Evolutionary conservation across 495 filamentous ascomycete genomes (phyloP).

Genomic region (Penicillium cinerascens): DNA sequence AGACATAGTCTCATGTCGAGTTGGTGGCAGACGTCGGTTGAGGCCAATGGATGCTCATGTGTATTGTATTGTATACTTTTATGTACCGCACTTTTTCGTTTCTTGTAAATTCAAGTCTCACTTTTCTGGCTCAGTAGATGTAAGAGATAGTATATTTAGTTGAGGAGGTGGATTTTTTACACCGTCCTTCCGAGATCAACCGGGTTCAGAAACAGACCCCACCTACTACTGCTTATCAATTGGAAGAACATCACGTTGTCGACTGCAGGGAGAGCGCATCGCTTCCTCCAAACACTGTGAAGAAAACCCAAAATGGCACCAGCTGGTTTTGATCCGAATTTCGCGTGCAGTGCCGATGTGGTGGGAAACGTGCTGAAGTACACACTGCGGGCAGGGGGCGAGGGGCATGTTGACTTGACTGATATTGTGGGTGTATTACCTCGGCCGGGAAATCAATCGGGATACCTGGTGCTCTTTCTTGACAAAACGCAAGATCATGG

Average conservation of each 20-base stretch:
- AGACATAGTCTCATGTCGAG: not conserved
- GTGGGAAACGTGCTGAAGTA: slow-evolving; percentile 15
- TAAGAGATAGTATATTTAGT: not conserved
- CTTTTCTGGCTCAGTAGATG: not conserved
- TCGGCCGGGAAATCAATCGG: not conserved
- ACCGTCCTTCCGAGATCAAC: too few species aligned
- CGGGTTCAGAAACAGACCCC: not conserved
- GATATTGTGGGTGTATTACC: slow-evolving; percentile 32
- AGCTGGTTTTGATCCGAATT: not conserved
- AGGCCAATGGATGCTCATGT: not conserved
- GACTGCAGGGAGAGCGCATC: not conserved
- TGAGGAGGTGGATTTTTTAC: too few species aligned
- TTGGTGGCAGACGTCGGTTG: not conserved
- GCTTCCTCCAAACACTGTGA: not conserved
- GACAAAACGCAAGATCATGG: not conserved
- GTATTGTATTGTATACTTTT: not conserved
- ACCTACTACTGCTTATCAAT: not conserved
- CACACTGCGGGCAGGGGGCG: slow-evolving; percentile 7
- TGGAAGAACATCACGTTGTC: not conserved
- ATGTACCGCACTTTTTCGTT: not conserved
- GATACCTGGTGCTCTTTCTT: slow-evolving; percentile 28
- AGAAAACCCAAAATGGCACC: not conserved
- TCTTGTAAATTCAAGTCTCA: not conserved
- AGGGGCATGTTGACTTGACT: slow-evolving; percentile 18
- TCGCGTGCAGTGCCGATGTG: slow-evolving; percentile 4